Evolutionary conservation across 1,284 basidiomycete genomes (phyloP).

Genomic region (Boletellus deceptivus): DNA sequence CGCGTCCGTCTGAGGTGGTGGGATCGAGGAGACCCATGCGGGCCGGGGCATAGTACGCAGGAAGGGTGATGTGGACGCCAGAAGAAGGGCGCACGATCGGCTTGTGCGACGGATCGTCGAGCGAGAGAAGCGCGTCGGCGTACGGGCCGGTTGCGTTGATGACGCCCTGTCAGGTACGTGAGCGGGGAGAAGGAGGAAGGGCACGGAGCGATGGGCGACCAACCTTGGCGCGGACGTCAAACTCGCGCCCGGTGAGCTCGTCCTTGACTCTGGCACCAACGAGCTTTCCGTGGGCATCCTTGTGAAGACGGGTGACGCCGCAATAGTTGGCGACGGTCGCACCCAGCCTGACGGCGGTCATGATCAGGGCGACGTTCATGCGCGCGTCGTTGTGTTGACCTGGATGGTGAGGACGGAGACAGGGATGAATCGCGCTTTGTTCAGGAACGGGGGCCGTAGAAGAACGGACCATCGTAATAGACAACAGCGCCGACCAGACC

Average conservation of each 20-base stretch:
- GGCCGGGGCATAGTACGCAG: conserved; percentile 94
- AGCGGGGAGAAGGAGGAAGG: too few relatives aligned
- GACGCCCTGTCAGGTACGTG: conserved; percentile 57
- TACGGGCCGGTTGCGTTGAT: conserved; percentile 98
- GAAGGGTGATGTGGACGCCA: conserved; percentile 95
- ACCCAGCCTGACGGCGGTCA: conserved; percentile 94
- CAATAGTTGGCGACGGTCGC: conserved; percentile 90
- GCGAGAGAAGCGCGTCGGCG: conserved; percentile 80
- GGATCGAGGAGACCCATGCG: conserved; percentile 97
- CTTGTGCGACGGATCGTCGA: conserved; percentile 81
- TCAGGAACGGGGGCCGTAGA: too few relatives aligned
- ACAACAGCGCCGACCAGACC: conserved; percentile 94
- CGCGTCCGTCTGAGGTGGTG: conserved; percentile 92
- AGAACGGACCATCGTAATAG: conserved; percentile 85
- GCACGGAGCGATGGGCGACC: background rate
- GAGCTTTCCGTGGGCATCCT: conserved; percentile 65
- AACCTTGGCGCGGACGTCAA: conserved; percentile 81
- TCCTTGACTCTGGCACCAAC: conserved; percentile 79
- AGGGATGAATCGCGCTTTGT: background rate
- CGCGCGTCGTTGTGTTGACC: conserved; percentile 98
- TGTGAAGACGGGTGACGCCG: conserved; percentile 81
- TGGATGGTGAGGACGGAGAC: conserved; percentile 26
- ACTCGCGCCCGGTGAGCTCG: conserved; percentile 81
- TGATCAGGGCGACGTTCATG: conserved; percentile 94
- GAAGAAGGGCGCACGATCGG: conserved; percentile 92